Evolutionary conservation across 2,329 filamentous ascomycete genomes (phyloP).

Genomic region (Dryadomyces sulphureus): DNA sequence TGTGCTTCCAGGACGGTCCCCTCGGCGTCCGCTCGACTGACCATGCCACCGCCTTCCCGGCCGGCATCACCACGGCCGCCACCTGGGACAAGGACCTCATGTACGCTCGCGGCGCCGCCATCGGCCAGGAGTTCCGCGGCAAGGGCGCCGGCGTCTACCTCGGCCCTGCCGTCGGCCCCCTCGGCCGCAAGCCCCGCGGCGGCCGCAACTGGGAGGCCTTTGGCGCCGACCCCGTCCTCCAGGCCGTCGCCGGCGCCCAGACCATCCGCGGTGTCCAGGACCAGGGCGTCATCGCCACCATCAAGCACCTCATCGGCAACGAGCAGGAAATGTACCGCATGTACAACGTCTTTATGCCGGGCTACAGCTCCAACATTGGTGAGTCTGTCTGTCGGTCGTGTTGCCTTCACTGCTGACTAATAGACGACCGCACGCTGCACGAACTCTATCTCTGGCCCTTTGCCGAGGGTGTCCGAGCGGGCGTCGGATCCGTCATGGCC

Average conservation of each 20-base stretch:
- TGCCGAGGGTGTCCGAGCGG: constrained; percentile 53
- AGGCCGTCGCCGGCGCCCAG: constrained; percentile 56
- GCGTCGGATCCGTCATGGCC: constrained; percentile 50
- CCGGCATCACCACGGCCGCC: constrained; percentile 62
- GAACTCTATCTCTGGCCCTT: constrained; percentile 72
- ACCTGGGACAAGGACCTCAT: constrained; percentile 63
- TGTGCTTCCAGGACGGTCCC: constrained; percentile 59
- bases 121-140: constrained; percentile 57
- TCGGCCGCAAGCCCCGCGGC: constrained; percentile 57
- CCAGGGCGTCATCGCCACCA: constrained; percentile 68
- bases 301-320: constrained; percentile 62
- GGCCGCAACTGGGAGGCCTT: constrained; percentile 68
- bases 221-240: constrained; percentile 53
- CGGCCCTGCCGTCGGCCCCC: constrained; percentile 54
- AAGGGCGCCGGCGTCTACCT: constrained; percentile 61
- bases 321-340: constrained; percentile 55
- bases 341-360: constrained; percentile 35
- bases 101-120: constrained; percentile 49
- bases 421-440: constrained; percentile 57
- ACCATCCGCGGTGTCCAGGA: constrained; percentile 70
- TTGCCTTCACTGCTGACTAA: not conserved
- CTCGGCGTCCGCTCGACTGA: constrained; percentile 60
- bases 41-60: constrained; percentile 61
- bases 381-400: not conserved
- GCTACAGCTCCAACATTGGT: constrained; percentile 41